Evolutionary conservation across 1,139 yeast genomes (phyloP).

Genomic region (Blastobotrys arbuscula): DNA sequence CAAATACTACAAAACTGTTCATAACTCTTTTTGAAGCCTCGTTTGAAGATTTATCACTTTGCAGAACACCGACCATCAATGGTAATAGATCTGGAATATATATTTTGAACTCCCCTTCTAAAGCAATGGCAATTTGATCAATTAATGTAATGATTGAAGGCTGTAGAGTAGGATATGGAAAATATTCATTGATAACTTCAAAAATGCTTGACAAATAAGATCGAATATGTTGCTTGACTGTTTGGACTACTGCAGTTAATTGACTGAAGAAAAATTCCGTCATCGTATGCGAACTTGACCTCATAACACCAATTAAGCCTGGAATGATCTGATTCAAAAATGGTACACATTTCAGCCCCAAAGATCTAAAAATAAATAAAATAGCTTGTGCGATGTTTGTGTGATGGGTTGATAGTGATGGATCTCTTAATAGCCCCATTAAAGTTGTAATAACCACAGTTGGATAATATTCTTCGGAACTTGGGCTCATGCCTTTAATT

Average conservation of each 20-base stretch:
- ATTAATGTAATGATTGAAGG: slow-evolving; percentile 73
- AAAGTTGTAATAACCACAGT: slow-evolving; percentile 87
- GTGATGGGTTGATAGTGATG: slow-evolving; percentile 80
- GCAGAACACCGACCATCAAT: slow-evolving; percentile 68
- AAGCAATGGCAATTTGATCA: slow-evolving; percentile 77
- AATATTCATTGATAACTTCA: slow-evolving; percentile 68
- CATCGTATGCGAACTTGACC: slow-evolving; percentile 73
- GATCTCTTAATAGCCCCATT: slow-evolving; percentile 77
- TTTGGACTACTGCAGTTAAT: slow-evolving; percentile 67
- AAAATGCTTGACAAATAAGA: slow-evolving; percentile 78
- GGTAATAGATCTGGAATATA: slow-evolving; percentile 76
- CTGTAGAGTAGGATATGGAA: slow-evolving; percentile 62
- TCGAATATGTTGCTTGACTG: slow-evolving; percentile 86
- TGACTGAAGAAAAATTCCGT: slow-evolving; percentile 89
- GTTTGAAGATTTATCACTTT: slow-evolving; percentile 59
- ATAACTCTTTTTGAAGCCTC: slow-evolving; percentile 71
- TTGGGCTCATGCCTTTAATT: slow-evolving; percentile 93
- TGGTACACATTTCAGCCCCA: slow-evolving; percentile 83
- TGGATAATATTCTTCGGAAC: slow-evolving; percentile 90
- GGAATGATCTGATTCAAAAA: slow-evolving; percentile 84
- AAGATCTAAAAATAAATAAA: slow-evolving; percentile 80
- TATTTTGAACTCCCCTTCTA: slow-evolving; percentile 88
- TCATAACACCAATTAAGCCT: slow-evolving; percentile 81
- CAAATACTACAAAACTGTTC: slow-evolving; percentile 83
- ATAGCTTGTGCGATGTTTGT: slow-evolving; percentile 88